Conservation (phyloP, 1,284 basidiomycete species). For the Microbotryum scabiosae region DNA sequence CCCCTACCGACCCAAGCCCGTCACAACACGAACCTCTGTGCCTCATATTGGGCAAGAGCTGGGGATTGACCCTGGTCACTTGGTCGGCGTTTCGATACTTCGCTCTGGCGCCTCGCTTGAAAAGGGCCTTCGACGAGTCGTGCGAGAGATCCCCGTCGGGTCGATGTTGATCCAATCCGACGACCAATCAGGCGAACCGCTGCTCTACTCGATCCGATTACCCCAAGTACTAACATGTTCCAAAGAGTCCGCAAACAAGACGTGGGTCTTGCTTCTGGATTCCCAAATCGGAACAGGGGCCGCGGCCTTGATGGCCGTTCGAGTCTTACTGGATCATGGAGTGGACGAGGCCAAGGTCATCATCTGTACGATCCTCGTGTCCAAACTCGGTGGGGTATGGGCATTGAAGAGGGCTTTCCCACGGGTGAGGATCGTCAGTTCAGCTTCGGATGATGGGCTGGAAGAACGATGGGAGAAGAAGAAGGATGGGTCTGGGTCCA, state of each 20-base stretch:
- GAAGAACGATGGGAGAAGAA: constrained; percentile 58
- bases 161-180: constrained; percentile 83
- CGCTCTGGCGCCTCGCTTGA: constrained; percentile 85
- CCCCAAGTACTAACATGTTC: constrained; percentile 59
- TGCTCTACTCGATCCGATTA: constrained; percentile 72
- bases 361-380: constrained; percentile 70
- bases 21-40: constrained; percentile 61
- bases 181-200: constrained; percentile 71
- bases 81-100: constrained; percentile 76
- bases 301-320: constrained; percentile 90
- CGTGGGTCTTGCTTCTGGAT: constrained; percentile 85
- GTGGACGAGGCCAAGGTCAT: constrained; percentile 55
- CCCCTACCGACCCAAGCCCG: constrained; percentile 56
- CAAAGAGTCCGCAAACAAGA: constrained; percentile 54
- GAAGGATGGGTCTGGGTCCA: constrained; percentile 8
- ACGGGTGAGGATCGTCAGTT: constrained; percentile 58
- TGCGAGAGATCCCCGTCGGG: constrained; percentile 78
- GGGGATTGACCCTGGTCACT: constrained; percentile 49
- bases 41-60: constrained; percentile 56
- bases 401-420: constrained; percentile 77
- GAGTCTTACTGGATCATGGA: constrained; percentile 93
- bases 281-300: constrained; percentile 94
- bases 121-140: constrained; percentile 77
- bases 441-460: constrained; percentile 66
- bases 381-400: constrained; percentile 65